These are phyloP conservation scores for Carnegiea gigantea DNA, from an alignment of 179 eudicot genomes.

Conservation along the genomic window DNA sequence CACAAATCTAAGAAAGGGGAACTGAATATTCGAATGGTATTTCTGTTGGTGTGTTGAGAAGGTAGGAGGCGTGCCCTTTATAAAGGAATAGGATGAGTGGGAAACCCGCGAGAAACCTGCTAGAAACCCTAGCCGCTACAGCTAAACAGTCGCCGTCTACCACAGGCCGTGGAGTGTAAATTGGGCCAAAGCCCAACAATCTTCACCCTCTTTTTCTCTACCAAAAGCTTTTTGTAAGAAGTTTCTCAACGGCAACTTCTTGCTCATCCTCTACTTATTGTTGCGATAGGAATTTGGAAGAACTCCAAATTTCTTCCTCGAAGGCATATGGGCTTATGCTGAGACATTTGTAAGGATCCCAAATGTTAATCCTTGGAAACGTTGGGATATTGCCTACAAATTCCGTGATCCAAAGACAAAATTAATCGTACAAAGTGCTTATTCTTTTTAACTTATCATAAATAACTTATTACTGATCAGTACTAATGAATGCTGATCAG, in stretches of 20 bases:
- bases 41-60: no score
- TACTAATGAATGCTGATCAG: no score
- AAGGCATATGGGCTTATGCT: conserved; percentile 81
- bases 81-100: no score
- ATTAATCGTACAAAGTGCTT: not conserved
- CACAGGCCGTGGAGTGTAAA: no score
- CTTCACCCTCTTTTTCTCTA: conserved; percentile 69
- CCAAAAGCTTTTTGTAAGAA: conserved; percentile 69
- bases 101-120: conserved; percentile 11
- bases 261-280: conserved; percentile 82
- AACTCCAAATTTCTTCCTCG: conserved; percentile 90
- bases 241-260: conserved; percentile 91
- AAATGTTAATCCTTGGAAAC: conserved; percentile 65
- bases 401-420: not conserved
- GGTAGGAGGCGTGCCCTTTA: no score
- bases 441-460: no score
- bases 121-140: no score
- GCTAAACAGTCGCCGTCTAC: no score
- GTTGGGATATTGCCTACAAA: conserved; percentile 51
- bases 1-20: no score
- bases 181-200: conserved; percentile 16
- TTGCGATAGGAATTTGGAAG: conserved; percentile 76
- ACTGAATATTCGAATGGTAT: no score
- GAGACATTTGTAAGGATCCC: conserved; percentile 97
- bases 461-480: no score